A percentile compares a stretch with the other conserved stretches of the same genome.
phyloP scores from a whole-genome alignment of 2,329 filamentous ascomycete species.

The Pseudogymnoascus sp. region DNA sequence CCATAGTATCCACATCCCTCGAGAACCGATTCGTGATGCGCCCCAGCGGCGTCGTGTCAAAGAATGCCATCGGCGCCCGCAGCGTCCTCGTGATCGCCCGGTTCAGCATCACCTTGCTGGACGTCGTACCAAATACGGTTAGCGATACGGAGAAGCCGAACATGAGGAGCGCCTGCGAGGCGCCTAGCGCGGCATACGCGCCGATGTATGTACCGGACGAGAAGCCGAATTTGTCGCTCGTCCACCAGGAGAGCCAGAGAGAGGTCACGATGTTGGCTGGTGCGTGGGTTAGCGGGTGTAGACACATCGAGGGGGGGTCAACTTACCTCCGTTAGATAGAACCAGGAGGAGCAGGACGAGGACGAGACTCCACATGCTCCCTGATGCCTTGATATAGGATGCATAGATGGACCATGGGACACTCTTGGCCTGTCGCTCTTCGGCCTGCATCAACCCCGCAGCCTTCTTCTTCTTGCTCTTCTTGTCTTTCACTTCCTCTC shows the following conservation, averaged over 20 bases:
- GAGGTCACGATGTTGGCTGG: conserved; percentile 73
- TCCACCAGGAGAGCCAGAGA: conserved; percentile 93
- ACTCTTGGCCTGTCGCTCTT: conserved; percentile 53
- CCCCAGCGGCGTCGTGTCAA: conserved; percentile 91
- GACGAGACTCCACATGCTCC: conserved; percentile 47
- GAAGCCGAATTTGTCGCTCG: conserved; percentile 64
- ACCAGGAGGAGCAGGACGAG: conserved; percentile 46
- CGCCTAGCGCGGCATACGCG: conserved; percentile 62
- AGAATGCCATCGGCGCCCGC: conserved; percentile 78
- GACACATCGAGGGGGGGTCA: not conserved
- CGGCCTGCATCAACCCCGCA: conserved; percentile 61
- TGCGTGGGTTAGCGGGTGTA: not conserved
- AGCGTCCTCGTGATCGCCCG: conserved; percentile 69
- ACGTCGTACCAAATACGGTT: conserved; percentile 69
- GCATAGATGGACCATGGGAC: conserved; percentile 56
- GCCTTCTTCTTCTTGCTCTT: conserved; percentile 49
- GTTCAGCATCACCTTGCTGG: conserved; percentile 74
- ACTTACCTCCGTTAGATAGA: conserved; percentile 49
- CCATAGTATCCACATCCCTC: conserved; percentile 92
- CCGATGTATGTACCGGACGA: conserved; percentile 64
- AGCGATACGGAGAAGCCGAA: conserved; percentile 74
- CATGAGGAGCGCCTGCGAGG: conserved; percentile 61
- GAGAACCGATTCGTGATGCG: conserved; percentile 96
- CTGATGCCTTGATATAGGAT: conserved; percentile 55
- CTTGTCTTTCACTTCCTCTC: conserved; percentile 35